Evolutionary conservation across 495 filamentous ascomycete species (phyloP).

Genomic region (Penicillium angulare): DNA sequence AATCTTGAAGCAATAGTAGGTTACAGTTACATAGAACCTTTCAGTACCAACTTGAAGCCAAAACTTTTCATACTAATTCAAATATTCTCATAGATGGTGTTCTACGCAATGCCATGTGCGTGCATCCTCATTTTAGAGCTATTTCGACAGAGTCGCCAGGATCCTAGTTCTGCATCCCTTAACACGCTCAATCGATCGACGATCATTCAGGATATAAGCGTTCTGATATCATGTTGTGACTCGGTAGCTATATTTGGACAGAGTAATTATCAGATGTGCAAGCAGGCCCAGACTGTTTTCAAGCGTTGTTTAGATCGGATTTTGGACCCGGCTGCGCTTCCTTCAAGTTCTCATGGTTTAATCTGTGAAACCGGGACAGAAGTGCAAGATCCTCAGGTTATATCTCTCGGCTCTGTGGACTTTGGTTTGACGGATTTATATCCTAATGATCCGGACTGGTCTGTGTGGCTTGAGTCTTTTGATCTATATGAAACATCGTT

Average conservation of each 20-base stretch:
- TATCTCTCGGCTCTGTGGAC: neutral
- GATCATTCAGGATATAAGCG: neutral
- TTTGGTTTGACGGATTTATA: neutral
- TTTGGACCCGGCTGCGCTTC: neutral
- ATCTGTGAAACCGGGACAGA: neutral
- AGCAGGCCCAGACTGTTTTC: neutral
- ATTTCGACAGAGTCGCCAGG: neutral
- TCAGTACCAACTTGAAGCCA: neutral
- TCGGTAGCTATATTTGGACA: neutral
- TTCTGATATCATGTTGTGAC: slow-evolving; percentile 1
- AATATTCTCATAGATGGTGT: neutral
- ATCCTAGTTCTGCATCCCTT: neutral
- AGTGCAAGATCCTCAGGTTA: neutral
- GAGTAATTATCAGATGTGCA: slow-evolving; percentile 2
- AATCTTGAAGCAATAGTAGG: neutral
- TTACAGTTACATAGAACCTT: neutral
- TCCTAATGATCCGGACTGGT: neutral
- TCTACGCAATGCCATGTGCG: neutral
- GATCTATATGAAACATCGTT: neutral
- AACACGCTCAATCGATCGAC: neutral
- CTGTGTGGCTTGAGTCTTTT: neutral
- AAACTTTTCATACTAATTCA: too few species aligned
- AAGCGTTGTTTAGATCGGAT: neutral
- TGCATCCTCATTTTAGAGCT: neutral
- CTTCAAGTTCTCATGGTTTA: neutral